Base-by-base conservation (phyloP, 208 protist genomes). In the Acanthamoeba lenticulata region DNA sequence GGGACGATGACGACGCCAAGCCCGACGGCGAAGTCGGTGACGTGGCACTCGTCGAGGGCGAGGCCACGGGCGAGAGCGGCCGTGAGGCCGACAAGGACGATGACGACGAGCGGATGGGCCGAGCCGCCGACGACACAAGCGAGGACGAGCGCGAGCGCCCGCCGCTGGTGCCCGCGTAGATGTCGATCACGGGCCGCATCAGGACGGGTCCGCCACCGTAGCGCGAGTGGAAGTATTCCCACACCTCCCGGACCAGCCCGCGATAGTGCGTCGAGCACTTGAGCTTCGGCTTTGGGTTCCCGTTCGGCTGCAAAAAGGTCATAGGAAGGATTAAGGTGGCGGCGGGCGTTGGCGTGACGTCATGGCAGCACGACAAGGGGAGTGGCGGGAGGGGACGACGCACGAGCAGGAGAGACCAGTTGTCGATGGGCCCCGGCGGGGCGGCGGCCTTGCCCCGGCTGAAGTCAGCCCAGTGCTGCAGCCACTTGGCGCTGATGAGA, bases 161-260 rank as follows among this genome's bases (percentile, higher is more conserved):
- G 29, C 21, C 85, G 19, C 15, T n/a, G 62, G n/a, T 32, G 19
- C 38, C 32, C 6, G 69, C 7, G 69, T 79, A 79, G 0, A 79
- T 3, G 38, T 79, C 69, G 29, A 79, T 79, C 38, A 40, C 27
- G 1, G 4, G 38, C 13, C 69, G 69, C 38, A 47, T 24, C 29
- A 79, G 69, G 19, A 42, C 69, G 4, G 69, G 69, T 0, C 69
- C 69, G 69, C 69, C 69, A 38, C 69, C 69, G 27, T 79, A 79
- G 13, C 69, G 36, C 0, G 32, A 38, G 27, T 79, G 69, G 62
- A 92, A 79, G 27, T 79, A 79, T 21, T 92, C 88, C 88, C 88
- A 92, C 38, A 92, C 88, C 19, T 72, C 52, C 83, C 44, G 29
- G 83, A 62, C 62, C n/a, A 92, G n/a, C 4, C 88, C 88, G 62